phyloP scores from a whole-genome alignment of 2,329 filamentous ascomycete species.

The Zasmidium angulare region DNA sequence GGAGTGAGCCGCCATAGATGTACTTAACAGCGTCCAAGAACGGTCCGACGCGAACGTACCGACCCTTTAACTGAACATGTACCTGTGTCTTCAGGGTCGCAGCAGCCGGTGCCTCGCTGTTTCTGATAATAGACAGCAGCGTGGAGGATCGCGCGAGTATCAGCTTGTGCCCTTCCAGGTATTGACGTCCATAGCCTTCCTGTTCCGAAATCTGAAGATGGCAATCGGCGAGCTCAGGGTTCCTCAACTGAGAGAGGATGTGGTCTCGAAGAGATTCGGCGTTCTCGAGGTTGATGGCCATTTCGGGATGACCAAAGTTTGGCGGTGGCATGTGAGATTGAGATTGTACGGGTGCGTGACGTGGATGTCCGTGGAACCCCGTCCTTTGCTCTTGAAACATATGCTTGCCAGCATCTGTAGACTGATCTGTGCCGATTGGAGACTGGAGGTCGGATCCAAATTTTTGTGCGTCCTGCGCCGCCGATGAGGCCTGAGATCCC shows the following conservation, averaged over 20 bases:
- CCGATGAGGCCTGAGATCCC: conserved; percentile 28
- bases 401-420: conserved; percentile 10
- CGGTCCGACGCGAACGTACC: conserved; percentile 22
- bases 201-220: conserved; percentile 31
- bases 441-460: conserved; percentile 23
- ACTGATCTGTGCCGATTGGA: conserved; percentile 18
- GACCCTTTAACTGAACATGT: conserved; percentile 20
- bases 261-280: conserved; percentile 32
- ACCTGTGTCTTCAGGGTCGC: conserved; percentile 20
- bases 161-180: conserved; percentile 32
- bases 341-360: conserved; percentile 14
- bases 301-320: conserved; percentile 22
- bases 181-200: conserved; percentile 12
- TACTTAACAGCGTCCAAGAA: conserved; percentile 33
- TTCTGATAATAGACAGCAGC: conserved; percentile 27
- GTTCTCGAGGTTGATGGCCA: conserved; percentile 27
- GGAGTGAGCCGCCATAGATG: conserved; percentile 35
- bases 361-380: conserved; percentile 7
- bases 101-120: conserved; percentile 9
- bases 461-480: conserved; percentile 5
- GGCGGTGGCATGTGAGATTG: conserved; percentile 20
- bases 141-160: conserved; percentile 33
- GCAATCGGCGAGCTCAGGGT: conserved; percentile 33
- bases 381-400: conserved; percentile 13
- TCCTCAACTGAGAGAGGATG: conserved; percentile 28